Evolutionary conservation across 345 rosid species (phyloP), one percentile per base, ranked within the genome.

Genomic region (Lumnitzera racemosa): DNA sequence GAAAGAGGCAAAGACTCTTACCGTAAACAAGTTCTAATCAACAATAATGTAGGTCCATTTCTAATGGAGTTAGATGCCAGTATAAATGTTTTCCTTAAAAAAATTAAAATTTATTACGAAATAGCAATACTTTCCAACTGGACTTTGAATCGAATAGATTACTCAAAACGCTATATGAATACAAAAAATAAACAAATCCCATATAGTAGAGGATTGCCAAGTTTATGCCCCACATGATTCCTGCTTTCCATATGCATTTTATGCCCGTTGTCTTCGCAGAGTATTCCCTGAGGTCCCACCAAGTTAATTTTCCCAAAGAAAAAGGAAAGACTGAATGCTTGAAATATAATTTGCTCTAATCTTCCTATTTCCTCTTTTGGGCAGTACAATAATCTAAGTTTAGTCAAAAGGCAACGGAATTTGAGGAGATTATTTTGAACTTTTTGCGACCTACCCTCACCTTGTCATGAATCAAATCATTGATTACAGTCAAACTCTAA

Each of bases 181-280:
- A 36, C 7, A 36, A 5, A 9, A 36, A 36, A 36, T 4, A 36
- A 36, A 36, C 13, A 47, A 56, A 56, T 56, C 24, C 13, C 36
- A 2, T 11, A 53, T 47, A 59, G 15, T 62, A 14, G 59, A 46
- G 56, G 48, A 29, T 24, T 54, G 52, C 53, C 47, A 17, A 46
- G 59, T 55, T 56, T 17, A 20, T 67, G 64, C 57, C 72, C 78
- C 61, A 51, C 73, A 59, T 5, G 62, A 53, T 66, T 70, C 69
- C 54, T 41, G 24, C 51, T 63, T 47, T 57, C 65, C 83, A 70
- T 72, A 31, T 66, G 72, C 52, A 56, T 23, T 51, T 24, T 55
- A 15, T 11, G 20, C 23, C 56, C 53, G 23, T 24, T 63, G 70
- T 68, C 73, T 56, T 50, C 55, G 51, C 47, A 2, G 58, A 46